Conservation (phyloP, 805 yeast genomes). For the Candida broadrunensis region DNA sequence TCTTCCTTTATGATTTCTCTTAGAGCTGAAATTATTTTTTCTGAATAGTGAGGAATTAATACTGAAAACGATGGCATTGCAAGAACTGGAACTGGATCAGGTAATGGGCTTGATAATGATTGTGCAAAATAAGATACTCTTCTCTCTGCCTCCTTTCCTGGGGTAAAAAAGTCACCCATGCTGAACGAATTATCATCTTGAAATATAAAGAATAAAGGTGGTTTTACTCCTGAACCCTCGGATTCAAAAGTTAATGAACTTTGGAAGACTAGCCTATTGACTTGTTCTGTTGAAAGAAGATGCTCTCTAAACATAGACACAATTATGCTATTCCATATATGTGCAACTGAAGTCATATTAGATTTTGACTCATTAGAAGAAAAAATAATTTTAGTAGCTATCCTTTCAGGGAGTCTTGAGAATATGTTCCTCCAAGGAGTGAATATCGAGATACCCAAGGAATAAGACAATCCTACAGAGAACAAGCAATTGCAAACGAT, state of each 20-base stretch:
- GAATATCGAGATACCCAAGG: constrained; percentile 30
- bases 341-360: constrained; percentile 13
- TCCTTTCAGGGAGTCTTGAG: constrained; percentile 32
- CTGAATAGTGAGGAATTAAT: constrained; percentile 51
- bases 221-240: constrained; percentile 24
- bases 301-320: constrained; percentile 37
- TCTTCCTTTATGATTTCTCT: constrained; percentile 48
- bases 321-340: constrained; percentile 27
- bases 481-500: constrained; percentile 33
- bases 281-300: constrained; percentile 38
- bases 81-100: constrained; percentile 46
- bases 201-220: constrained; percentile 46
- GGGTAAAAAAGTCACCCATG: constrained; percentile 37
- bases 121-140: constrained; percentile 54
- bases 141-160: constrained; percentile 50
- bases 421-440: constrained; percentile 39
- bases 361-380: constrained; percentile 7
- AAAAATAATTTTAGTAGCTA: constrained; percentile 22
- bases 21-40: constrained; percentile 42
- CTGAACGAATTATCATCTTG: constrained; percentile 44
- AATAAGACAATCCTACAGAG: constrained; percentile 28
- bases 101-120: constrained; percentile 45
- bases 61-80: constrained; percentile 53
- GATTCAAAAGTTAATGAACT: constrained; percentile 14
- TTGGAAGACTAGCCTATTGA: constrained; percentile 28